Evolutionary conservation across 306 rosid species (phyloP).

Genomic region (Vigna hirtella): DNA sequence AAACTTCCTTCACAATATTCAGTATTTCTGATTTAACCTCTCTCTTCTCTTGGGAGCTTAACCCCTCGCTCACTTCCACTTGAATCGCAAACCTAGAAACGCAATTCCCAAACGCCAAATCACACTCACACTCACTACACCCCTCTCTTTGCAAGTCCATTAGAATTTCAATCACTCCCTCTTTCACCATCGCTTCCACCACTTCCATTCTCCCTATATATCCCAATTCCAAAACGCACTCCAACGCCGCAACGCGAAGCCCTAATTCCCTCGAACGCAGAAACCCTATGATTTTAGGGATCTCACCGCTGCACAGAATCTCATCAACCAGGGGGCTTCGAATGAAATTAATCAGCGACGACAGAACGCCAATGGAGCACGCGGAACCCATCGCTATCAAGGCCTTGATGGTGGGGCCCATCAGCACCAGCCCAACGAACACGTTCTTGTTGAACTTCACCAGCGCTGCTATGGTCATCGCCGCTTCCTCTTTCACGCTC

Average conservation of each 20-base stretch:
- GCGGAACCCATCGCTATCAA: slow-evolving; percentile 49
- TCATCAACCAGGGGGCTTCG: slow-evolving; percentile 67
- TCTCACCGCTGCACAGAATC: slow-evolving; percentile 49
- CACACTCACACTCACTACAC: slow-evolving; percentile 1
- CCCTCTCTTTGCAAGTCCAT: slow-evolving; percentile 63
- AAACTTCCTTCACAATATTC: slow-evolving; percentile 57
- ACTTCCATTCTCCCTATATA: slow-evolving; percentile 66
- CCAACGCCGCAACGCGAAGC: slow-evolving; percentile 53
- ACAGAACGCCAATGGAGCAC: slow-evolving; percentile 53
- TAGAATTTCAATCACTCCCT: slow-evolving; percentile 53
- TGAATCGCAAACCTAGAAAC: slow-evolving; percentile 66
- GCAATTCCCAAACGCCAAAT: slow-evolving; percentile 51
- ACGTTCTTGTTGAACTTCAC: slow-evolving; percentile 71
- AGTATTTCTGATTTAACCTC: slow-evolving; percentile 60
- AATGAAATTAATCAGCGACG: slow-evolving; percentile 52
- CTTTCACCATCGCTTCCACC: slow-evolving; percentile 55
- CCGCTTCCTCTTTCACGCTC: slow-evolving; percentile 59
- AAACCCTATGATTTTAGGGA: slow-evolving; percentile 49
- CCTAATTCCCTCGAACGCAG: slow-evolving; percentile 40
- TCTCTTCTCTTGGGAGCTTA: slow-evolving; percentile 57
- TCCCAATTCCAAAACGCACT: slow-evolving; percentile 61
- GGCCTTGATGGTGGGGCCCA: slow-evolving; percentile 65
- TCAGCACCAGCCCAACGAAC: slow-evolving; percentile 72
- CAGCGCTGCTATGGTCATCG: slow-evolving; percentile 51
- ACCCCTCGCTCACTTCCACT: slow-evolving; percentile 68